Conservation (phyloP, 495 filamentous ascomycete genomes). For the Trichocladium uniseriatum region DNA sequence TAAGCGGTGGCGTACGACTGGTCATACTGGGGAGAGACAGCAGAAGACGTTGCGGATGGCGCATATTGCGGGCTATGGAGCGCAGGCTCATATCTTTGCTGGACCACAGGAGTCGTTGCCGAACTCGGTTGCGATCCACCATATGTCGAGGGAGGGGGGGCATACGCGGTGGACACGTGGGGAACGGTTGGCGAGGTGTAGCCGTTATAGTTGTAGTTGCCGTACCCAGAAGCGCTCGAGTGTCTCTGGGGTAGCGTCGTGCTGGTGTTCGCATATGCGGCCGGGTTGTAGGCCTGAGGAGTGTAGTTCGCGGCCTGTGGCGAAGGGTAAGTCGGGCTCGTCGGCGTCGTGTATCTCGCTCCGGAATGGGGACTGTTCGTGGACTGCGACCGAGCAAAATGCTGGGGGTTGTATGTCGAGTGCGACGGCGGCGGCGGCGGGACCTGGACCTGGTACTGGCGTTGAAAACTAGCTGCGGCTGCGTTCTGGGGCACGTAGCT, state of each 20-base stretch:
- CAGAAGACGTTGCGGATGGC: slow-evolving; percentile 12
- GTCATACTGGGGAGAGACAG: slow-evolving; percentile 22
- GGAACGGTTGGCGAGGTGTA: slow-evolving; percentile 31
- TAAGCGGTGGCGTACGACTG: slow-evolving; percentile 18
- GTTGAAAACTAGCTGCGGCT: slow-evolving; percentile 47
- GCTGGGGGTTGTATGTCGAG: slow-evolving; percentile 71
- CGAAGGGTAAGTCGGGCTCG: slow-evolving; percentile 25
- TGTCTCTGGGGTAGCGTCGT: slow-evolving; percentile 34
- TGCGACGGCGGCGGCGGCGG: slow-evolving; percentile 46
- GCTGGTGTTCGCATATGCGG: slow-evolving; percentile 36
- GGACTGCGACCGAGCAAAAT: slow-evolving; percentile 60
- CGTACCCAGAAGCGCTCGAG: slow-evolving; percentile 36
- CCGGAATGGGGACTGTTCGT: slow-evolving; percentile 35
- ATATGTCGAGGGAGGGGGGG: slow-evolving; percentile 26
- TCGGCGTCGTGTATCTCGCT: slow-evolving; percentile 24
- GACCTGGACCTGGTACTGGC: slow-evolving; percentile 44
- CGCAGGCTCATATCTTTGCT: slow-evolving; percentile 28
- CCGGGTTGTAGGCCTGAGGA: slow-evolving; percentile 42
- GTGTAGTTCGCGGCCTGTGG: slow-evolving; percentile 26
- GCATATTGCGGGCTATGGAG: slow-evolving; percentile 29
- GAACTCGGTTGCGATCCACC: slow-evolving; percentile 21
- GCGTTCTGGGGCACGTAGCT: slow-evolving; percentile 41
- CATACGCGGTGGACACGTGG: slow-evolving; percentile 25
- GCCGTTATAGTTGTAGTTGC: slow-evolving; percentile 32
- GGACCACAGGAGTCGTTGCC: slow-evolving; percentile 24